Evolutionary conservation across 305 asterid species (phyloP).

Genomic region (Euphrasia arctica): DNA sequence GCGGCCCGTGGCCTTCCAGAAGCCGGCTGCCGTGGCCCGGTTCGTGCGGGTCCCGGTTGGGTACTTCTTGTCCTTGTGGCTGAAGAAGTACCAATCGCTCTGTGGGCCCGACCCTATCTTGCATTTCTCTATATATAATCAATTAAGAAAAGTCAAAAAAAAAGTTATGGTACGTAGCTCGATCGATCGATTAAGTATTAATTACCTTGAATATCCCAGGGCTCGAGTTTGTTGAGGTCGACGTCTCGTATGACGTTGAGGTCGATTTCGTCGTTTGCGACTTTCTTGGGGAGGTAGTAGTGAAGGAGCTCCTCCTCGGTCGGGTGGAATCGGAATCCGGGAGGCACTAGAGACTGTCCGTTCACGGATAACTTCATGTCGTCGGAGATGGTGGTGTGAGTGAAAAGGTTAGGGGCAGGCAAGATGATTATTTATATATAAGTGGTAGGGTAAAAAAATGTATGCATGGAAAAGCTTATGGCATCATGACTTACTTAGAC

Average conservation of each 20-base stretch:
- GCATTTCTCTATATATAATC: constrained; percentile 53
- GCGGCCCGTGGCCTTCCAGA: constrained; percentile 98
- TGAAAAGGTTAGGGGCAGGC: constrained; percentile 30
- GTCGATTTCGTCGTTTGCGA: constrained; percentile 62
- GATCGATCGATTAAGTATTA: not conserved
- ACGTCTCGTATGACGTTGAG: constrained; percentile 87
- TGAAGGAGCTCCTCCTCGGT: constrained; percentile 90
- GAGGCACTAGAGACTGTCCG: constrained; percentile 83
- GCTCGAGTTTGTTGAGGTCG: constrained; percentile 92
- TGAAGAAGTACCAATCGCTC: constrained; percentile 95
- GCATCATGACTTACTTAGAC: constrained; percentile 31
- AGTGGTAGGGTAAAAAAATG: constrained; percentile 30
- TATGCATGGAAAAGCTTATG: constrained; percentile 51
- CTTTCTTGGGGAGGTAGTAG: constrained; percentile 81
- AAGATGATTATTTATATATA: constrained; percentile 43
- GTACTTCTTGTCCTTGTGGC: constrained; percentile 96
- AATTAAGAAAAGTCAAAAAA: too few species aligned
- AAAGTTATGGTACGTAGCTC: too few species aligned
- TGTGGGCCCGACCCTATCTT: constrained; percentile 94
- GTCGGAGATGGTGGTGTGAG: constrained; percentile 27
- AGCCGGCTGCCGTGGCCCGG: constrained; percentile 94
- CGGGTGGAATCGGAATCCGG: constrained; percentile 92
- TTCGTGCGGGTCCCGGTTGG: constrained; percentile 94
- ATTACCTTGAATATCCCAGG: constrained; percentile 88
- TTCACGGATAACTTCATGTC: constrained; percentile 78